phyloP scores from a whole-genome alignment of 352 stramenopile species.

The Phytophthora capsici region DNA sequence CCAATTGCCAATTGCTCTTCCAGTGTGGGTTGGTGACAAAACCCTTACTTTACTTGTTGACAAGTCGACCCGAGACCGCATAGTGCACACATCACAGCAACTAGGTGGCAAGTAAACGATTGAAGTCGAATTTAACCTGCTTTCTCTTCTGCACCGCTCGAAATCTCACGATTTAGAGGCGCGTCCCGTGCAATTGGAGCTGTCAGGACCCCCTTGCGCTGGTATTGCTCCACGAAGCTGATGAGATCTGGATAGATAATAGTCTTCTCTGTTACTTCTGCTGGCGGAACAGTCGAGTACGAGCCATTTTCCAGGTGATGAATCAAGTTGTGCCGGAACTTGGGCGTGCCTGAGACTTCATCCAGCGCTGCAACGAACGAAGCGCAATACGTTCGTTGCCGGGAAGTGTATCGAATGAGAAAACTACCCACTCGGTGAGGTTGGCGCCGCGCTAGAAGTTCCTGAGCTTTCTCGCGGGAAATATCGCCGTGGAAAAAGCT shows the following conservation, averaged over 20 bases:
- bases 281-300: conserved; percentile 63
- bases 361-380: conserved; percentile 73
- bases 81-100: conserved; percentile 33
- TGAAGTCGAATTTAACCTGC: neutral
- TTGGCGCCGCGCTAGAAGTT: conserved; percentile 44
- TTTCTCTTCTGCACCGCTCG: conserved; percentile 26
- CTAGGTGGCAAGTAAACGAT: conserved; percentile 1
- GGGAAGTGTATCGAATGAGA: conserved; percentile 77
- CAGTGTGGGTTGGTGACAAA: conserved; percentile 66
- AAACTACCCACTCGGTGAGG: conserved; percentile 56
- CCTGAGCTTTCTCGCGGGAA: conserved; percentile 54
- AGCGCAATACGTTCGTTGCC: conserved; percentile 68
- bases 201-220: conserved; percentile 68
- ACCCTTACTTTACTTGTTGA: conserved; percentile 62
- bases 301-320: conserved; percentile 68
- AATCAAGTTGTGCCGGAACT: conserved; percentile 77
- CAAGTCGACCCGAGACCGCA: conserved; percentile 54
- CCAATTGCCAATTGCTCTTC: conserved; percentile 43
- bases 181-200: conserved; percentile 51
- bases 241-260: conserved; percentile 70
- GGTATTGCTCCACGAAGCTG: conserved; percentile 80
- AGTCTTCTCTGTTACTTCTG: conserved; percentile 59
- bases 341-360: conserved; percentile 25
- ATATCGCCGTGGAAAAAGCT: conserved; percentile 85
- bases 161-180: conserved; percentile 70